phyloP scores from a whole-genome alignment of 495 filamentous ascomycete species.

The Hypoxylon lienhwacheense region DNA sequence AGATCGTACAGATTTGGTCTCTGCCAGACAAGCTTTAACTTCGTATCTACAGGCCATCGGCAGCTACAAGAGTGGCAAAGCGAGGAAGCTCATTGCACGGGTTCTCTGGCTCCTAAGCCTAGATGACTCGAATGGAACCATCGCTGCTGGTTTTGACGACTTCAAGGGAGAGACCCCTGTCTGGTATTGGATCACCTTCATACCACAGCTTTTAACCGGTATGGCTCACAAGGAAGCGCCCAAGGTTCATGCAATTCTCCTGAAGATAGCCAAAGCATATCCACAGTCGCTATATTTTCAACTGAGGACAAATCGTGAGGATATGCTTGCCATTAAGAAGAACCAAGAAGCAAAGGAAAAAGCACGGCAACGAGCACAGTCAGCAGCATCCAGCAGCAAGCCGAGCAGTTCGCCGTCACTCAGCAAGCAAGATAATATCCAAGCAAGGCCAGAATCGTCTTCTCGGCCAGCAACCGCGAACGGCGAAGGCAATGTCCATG shows the following conservation, averaged over 20 bases:
- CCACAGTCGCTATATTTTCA: constrained; percentile 95
- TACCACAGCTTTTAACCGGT: constrained; percentile 90
- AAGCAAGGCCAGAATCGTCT: constrained; percentile 52
- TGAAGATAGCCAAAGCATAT: constrained; percentile 92
- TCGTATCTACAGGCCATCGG: constrained; percentile 96
- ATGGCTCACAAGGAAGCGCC: constrained; percentile 85
- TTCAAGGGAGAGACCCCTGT: constrained; percentile 95
- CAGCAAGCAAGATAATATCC: constrained; percentile 33
- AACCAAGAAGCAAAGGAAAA: constrained; percentile 78
- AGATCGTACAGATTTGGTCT: constrained; percentile 72
- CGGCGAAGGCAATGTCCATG: constrained; percentile 43
- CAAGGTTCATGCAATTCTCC: constrained; percentile 77
- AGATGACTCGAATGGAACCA: constrained; percentile 79
- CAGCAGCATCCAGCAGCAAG: constrained; percentile 43
- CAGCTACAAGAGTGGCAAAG: constrained; percentile 94
- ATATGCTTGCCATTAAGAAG: constrained; percentile 90
- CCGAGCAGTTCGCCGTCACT: constrained; percentile 45
- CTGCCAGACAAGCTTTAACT: constrained; percentile 87
- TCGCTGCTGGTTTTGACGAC: constrained; percentile 81
- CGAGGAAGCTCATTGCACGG: constrained; percentile 90
- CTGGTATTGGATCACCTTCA: constrained; percentile 99
- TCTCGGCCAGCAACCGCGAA: constrained; percentile 55
- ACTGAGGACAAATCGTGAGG: constrained; percentile 89
- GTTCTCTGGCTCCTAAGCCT: constrained; percentile 96
- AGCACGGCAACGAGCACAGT: constrained; percentile 52